Conservation (phyloP, 106 monocot species). For the Dioscorea dumetorum region DNA sequence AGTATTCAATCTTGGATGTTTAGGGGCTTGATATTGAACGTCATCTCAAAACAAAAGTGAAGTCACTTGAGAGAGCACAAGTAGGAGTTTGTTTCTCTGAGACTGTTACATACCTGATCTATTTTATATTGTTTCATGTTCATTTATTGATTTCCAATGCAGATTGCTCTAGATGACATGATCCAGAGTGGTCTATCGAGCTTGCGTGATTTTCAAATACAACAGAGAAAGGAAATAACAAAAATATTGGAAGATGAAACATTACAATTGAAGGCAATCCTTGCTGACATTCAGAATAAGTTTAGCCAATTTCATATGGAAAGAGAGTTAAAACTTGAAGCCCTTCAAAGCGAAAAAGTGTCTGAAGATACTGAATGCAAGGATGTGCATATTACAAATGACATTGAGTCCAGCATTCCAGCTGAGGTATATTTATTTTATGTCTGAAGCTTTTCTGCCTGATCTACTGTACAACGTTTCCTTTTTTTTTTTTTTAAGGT, state of each 20-base stretch:
- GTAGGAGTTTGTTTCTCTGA: conserved; percentile 27
- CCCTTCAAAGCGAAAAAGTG: conserved; percentile 17
- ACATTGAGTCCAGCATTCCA: conserved; percentile 14
- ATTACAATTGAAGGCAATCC: conserved; percentile 21
- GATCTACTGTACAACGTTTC: background rate
- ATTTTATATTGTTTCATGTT: conserved; percentile 7
- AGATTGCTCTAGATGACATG: conserved; percentile 38
- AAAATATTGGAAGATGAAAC: conserved; percentile 66
- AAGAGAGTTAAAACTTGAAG: conserved; percentile 16
- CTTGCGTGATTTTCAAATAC: conserved; percentile 38
- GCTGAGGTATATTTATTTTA: conserved; percentile 33
- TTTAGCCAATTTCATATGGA: conserved; percentile 29
- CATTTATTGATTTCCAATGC: conserved; percentile 16
- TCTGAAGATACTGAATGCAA: conserved; percentile 33
- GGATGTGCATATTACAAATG: conserved; percentile 54
- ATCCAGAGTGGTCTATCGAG: conserved; percentile 37
- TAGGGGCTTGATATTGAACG: conserved; percentile 89
- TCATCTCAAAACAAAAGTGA: conserved; percentile 69
- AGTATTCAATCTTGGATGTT: conserved; percentile 5
- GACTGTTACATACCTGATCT: background rate
- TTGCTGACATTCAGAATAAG: conserved; percentile 42
- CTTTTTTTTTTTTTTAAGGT: background rate
- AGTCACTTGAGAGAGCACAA: conserved; percentile 50
- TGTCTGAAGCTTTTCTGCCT: too few species aligned
- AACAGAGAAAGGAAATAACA: conserved; percentile 49